phyloP scores from a whole-genome alignment of 352 stramenopile species.

The Globisporangium iwayamae region DNA sequence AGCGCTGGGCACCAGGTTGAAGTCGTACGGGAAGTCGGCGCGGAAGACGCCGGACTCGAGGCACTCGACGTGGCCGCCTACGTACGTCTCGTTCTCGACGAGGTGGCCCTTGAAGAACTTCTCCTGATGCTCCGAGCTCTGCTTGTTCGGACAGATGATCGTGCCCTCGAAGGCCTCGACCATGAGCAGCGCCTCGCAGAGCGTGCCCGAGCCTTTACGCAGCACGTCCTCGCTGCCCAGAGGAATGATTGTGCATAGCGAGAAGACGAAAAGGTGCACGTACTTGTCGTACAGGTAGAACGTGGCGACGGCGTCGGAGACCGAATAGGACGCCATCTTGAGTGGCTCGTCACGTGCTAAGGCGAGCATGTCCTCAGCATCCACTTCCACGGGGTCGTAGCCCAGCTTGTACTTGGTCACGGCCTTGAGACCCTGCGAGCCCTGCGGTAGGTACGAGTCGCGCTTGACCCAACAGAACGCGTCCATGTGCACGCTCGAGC shows the following conservation, averaged over 20 bases:
- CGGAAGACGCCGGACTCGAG: slow-evolving; percentile 98
- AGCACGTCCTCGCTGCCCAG: slow-evolving; percentile 98
- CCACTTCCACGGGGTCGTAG: slow-evolving; percentile 97
- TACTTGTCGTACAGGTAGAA: slow-evolving; percentile 99
- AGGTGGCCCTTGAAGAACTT: slow-evolving; percentile 93
- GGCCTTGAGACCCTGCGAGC: slow-evolving; percentile 97
- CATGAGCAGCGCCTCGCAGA: slow-evolving; percentile 99
- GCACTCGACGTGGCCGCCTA: slow-evolving; percentile 99
- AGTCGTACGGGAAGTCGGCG: slow-evolving; percentile 97
- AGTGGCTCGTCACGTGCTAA: slow-evolving; percentile 93
- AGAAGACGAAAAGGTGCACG: slow-evolving; percentile 99
- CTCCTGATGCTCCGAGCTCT: slow-evolving; percentile 77
- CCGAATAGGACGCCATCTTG: slow-evolving; percentile 99
- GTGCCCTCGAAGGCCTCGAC: slow-evolving; percentile 95
- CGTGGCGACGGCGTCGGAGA: slow-evolving; percentile 99
- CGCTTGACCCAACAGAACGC: slow-evolving; percentile 99
- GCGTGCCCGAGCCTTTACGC: slow-evolving; percentile 93
- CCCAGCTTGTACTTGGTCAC: slow-evolving; percentile 99
- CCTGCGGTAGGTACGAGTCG: slow-evolving; percentile 98
- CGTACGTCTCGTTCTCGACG: slow-evolving; percentile 98
- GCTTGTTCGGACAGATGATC: slow-evolving; percentile 99
- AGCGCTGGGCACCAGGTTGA: slow-evolving; percentile 92
- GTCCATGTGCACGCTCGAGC: slow-evolving; percentile 95
- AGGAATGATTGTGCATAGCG: slow-evolving; percentile 98
- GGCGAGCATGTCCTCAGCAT: slow-evolving; percentile 98